Conservation (phyloP, 345 rosid genomes). For the Trapa bicornis region DNA sequence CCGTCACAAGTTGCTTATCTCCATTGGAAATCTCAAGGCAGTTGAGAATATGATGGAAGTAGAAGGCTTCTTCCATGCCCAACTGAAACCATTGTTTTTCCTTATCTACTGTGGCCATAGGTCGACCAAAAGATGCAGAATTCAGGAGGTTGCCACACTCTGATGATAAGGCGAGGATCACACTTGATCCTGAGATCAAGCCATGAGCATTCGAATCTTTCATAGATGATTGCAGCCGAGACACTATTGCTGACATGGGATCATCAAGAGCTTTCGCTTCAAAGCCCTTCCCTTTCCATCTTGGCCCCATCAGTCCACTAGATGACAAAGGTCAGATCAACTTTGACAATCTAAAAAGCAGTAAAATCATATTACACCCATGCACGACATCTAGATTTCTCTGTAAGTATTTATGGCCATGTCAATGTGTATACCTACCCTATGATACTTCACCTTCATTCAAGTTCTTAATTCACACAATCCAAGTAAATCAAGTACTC, state of each 20-base stretch:
- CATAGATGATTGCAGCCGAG: constrained; percentile 44
- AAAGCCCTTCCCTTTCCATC: constrained; percentile 80
- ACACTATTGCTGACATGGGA: constrained; percentile 55
- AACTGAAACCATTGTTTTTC: constrained; percentile 63
- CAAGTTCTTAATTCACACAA: too few relatives aligned
- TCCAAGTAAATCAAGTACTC: too few relatives aligned
- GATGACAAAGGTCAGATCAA: too few relatives aligned
- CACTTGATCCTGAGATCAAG: constrained; percentile 36
- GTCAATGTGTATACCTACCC: too few relatives aligned
- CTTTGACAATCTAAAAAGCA: too few relatives aligned
- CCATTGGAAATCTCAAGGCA: constrained; percentile 43
- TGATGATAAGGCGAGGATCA: constrained; percentile 36
- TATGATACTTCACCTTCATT: too few relatives aligned
- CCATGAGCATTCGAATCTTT: constrained; percentile 29
- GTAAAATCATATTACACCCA: too few relatives aligned
- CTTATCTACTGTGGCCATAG: constrained; percentile 36
- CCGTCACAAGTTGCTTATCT: constrained; percentile 19
- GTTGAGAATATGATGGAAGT: constrained; percentile 33
- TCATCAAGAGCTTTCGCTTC: constrained; percentile 61
- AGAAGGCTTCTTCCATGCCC: constrained; percentile 77
- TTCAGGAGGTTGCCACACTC: constrained; percentile 47
- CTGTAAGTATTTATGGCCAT: too few relatives aligned
- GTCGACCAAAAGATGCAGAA: constrained; percentile 65
- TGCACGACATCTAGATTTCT: too few relatives aligned
- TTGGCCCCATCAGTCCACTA: constrained; percentile 25